These are phyloP conservation scores for Triadica sebifera DNA, from an alignment of 345 rosid species.

Conservation along the genomic window DNA sequence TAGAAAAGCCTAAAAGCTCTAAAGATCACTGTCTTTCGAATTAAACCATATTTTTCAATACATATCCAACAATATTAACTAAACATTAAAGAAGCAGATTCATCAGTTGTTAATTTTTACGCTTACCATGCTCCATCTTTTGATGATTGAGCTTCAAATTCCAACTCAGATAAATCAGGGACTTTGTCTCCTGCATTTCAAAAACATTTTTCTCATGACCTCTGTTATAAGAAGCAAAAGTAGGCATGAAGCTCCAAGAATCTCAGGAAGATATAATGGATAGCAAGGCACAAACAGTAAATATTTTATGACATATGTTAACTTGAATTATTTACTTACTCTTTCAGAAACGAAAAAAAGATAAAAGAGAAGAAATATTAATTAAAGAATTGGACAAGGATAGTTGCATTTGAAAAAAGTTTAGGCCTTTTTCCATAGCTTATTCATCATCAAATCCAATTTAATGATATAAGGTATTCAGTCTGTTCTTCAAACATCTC, in stretches of 20 bases:
- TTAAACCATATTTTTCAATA: background rate
- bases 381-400: background rate
- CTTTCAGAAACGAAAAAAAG: no score
- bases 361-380: background rate
- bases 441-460: background rate
- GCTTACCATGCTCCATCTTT: constrained; percentile 75
- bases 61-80: background rate
- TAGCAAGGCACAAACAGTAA: background rate
- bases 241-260: constrained; percentile 11
- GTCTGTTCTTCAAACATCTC: background rate
- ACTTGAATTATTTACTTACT: background rate
- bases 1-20: background rate
- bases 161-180: constrained; percentile 37
- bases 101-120: background rate
- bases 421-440: background rate
- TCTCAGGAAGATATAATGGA: background rate
- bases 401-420: background rate
- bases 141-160: constrained; percentile 68
- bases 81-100: background rate
- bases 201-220: background rate
- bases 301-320: background rate
- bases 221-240: background rate
- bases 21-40: background rate
- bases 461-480: no score
- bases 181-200: constrained; percentile 33